These are phyloP conservation scores for Puccinia coronata DNA, from an alignment of 1,284 basidiomycete genomes.

Conservation along the genomic window DNA sequence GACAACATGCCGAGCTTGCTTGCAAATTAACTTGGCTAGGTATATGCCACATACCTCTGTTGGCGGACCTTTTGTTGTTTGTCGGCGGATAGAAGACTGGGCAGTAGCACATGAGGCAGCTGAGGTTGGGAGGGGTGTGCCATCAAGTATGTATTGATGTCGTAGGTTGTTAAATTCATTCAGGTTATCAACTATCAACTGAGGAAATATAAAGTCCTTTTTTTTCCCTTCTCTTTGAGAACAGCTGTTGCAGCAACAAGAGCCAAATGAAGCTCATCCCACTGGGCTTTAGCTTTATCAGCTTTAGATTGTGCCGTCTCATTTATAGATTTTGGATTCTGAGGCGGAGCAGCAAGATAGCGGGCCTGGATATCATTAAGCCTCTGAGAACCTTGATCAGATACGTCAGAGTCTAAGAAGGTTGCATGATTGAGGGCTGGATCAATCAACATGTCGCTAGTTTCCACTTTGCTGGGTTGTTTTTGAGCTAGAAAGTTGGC, in stretches of 20 bases:
- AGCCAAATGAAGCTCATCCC: not conserved
- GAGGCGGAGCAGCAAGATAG: not conserved
- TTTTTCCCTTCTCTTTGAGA: not conserved
- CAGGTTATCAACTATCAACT: not conserved
- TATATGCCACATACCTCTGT: not conserved
- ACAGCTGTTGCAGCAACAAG: not conserved
- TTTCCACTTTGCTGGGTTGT: too few relatives aligned
- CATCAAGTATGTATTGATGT: not conserved
- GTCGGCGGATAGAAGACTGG: not conserved
- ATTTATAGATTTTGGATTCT: not conserved
- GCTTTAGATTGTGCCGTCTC: not conserved
- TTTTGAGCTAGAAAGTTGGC: not conserved
- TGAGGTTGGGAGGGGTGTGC: not conserved
- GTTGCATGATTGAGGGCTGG: not conserved
- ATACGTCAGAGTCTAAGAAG: not conserved
- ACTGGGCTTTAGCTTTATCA: not conserved
- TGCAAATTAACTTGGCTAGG: not conserved
- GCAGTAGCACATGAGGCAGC: not conserved
- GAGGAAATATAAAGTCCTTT: not conserved
- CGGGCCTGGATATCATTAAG: too few relatives aligned
- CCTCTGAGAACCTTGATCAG: not conserved
- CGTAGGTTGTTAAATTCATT: not conserved
- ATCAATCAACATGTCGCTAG: too few relatives aligned
- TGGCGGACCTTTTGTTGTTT: not conserved
- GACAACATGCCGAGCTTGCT: slow-evolving; percentile 6